These are phyloP conservation scores for Taphrina deformans DNA, from an alignment of 1,139 yeast species.

Conservation along the genomic window DNA sequence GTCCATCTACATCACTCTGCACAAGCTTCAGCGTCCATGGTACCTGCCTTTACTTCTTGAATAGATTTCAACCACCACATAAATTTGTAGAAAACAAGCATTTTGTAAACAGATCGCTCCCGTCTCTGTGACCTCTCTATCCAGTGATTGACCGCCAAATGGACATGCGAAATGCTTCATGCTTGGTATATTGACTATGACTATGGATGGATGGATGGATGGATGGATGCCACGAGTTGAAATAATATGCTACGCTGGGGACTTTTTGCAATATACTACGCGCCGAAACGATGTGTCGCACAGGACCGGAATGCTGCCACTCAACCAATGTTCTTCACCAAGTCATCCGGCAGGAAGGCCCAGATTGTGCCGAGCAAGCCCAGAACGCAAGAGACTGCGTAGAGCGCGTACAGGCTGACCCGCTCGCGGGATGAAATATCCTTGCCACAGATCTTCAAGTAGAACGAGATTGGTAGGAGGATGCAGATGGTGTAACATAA, in stretches of 20 bases:
- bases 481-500: constrained; percentile 79
- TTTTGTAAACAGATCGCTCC: no score
- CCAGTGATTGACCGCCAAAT: no score
- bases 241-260: not conserved
- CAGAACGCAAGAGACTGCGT: constrained; percentile 5
- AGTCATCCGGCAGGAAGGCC: constrained; percentile 26
- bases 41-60: no score
- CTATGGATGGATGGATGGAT: no score
- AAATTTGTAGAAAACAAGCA: no score
- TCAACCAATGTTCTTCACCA: constrained; percentile 10
- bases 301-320: not conserved
- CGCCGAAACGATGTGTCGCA: not conserved
- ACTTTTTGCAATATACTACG: not conserved
- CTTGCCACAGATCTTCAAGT: constrained; percentile 57
- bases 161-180: no score
- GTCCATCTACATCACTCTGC: no score
- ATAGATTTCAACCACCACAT: no score
- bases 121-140: no score
- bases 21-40: not conserved
- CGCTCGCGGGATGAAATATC: constrained; percentile 41
- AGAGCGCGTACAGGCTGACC: constrained; percentile 10
- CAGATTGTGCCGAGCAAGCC: constrained; percentile 27
- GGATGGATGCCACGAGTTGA: not conserved
- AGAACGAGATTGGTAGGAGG: constrained; percentile 72
- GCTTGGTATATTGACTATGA: not conserved